Evolutionary conservation across 78 protist genomes (phyloP).

Genomic region (Chrysochromulina parva): DNA sequence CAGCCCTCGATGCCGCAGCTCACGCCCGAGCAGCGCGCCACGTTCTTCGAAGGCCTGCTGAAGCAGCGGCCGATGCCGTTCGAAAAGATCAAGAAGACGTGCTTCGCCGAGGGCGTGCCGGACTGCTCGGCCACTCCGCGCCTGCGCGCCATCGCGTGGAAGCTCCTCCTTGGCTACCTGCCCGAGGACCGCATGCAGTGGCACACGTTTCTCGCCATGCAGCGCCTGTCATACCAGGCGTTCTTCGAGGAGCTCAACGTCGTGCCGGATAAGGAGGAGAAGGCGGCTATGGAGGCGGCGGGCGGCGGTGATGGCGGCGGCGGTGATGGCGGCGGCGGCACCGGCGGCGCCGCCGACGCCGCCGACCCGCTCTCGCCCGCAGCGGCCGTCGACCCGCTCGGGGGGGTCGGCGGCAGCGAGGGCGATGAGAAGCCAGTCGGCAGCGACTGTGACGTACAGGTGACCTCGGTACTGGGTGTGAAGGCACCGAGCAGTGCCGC

Average conservation of each 20-base stretch:
- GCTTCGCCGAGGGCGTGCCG: constrained; percentile 6
- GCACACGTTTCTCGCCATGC: not conserved
- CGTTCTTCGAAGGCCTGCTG: not conserved
- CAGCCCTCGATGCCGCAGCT: not conserved
- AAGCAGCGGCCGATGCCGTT: not conserved
- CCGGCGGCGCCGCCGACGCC: not conserved
- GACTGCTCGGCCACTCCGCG: not conserved
- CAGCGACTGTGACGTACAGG: not conserved
- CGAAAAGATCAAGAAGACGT: not conserved
- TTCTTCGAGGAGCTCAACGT: not conserved
- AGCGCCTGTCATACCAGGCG: not conserved
- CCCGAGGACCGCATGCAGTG: not conserved
- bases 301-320: no score
- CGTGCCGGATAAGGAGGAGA: not conserved
- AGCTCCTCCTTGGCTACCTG: constrained; percentile 23
- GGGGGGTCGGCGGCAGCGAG: no score
- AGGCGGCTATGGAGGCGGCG: no score
- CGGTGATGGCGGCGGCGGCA: no score
- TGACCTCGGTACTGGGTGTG: not conserved
- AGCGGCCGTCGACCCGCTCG: no score
- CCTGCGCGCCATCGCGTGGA: not conserved
- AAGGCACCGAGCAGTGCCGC: no score
- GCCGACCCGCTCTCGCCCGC: not conserved
- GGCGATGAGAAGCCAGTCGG: no score
- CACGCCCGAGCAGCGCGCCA: not conserved